Base-by-base conservation (phyloP, 306 rosid species). In the Lupinus albus region DNA sequence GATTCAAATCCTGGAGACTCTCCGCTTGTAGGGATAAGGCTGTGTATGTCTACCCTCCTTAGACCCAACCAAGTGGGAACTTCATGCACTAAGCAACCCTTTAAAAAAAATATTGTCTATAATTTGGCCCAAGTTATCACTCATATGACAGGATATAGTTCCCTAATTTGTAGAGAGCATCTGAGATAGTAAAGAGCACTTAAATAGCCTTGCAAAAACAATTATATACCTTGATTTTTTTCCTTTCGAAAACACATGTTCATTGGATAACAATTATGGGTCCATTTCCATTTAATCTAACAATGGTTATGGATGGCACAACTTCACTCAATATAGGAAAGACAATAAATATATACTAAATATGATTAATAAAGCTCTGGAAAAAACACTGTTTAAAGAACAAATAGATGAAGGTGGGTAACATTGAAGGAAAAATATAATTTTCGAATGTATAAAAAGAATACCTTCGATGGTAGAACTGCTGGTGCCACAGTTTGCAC, bases 381-480 rank as follows among this genome's bases (percentile, higher is more conserved):
- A 63, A 42, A 35, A 16, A 39, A 21, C 53, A 46, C 28, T 50
- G 54, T 2, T 51, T 67, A 51, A 55, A 39, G 44, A 53, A 36
- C 30, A 25, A 13, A 46, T 25, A 47, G 55, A 44, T 36, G 55
- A 39, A 61, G 18, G 36, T 39, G 52, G 53, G 36, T n/a, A 39
- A 67, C 25, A 71, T 50, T 17, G 13, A 67, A 70, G 35, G 67
- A 49, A 38, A 39, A 56, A 57, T 25, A 32, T 41, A 21, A 25
- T 25, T 60, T 52, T 13, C 20, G 44, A 42, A n/a, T 63, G 62
- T 18, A 67, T 47, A 68, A 71, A 67, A 61, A 35, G 76, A 51
- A 73, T 60, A 94, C 99, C 95, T 87, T 94, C 25, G 75, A 42
- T 20, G 88, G 76, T 61, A 71, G 85, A 49, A 87, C 46, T 12